Base-by-base conservation (phyloP, 495 filamentous ascomycete species). In the Daldinia bambusicola region DNA sequence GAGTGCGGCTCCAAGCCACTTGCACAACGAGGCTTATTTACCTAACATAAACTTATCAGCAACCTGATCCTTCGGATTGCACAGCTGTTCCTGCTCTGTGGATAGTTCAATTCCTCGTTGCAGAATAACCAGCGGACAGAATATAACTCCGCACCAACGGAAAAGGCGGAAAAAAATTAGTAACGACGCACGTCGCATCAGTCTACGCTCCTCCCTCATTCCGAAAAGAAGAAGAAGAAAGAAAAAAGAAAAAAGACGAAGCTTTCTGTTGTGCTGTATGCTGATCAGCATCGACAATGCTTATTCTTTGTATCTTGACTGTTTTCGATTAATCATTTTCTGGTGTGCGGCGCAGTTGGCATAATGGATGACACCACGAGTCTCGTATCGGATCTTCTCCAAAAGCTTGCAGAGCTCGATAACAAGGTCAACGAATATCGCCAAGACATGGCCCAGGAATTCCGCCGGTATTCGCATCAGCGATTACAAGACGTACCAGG, bases 321-420 rank as follows among this genome's bases (percentile, higher is more conserved):
- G 60, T 64, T 69, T 70, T 65, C 63, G 66, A 72, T 61, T 73
- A 41, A 76, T 63, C 64, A 66, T 66, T 61, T 67, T 69, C 65
- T 71, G 67, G 67, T 67, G 63, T 55, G 58, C 68, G 65, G 70
- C 72, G 63, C 63, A 55, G 9, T 61, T 58, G 58, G 69, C 63
- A 75, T 64, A 61, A 87, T 87, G 85, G 83, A 84, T 74, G 83
- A 84, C 73, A 78, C 81, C 20, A 78, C 80, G 63, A 79, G 70
- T 59, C 79, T 86, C 32, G 81, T 84, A 34, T 78, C 79, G 38
- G 81, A 85, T 70, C 81, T 88, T 62, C 78, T 83, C 59, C 66
- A 70, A 61, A 86, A 83, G 81, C 84, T 88, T 50, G 66, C 77
- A 32, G 81, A 84, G 67, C 83, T 87, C 36, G 80, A 87, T 64